A percentile compares a stretch with the other conserved stretches of the same genome.
phyloP scores from a whole-genome alignment of 2,329 filamentous ascomycete species.

The Diaporthe aspalathi region DNA sequence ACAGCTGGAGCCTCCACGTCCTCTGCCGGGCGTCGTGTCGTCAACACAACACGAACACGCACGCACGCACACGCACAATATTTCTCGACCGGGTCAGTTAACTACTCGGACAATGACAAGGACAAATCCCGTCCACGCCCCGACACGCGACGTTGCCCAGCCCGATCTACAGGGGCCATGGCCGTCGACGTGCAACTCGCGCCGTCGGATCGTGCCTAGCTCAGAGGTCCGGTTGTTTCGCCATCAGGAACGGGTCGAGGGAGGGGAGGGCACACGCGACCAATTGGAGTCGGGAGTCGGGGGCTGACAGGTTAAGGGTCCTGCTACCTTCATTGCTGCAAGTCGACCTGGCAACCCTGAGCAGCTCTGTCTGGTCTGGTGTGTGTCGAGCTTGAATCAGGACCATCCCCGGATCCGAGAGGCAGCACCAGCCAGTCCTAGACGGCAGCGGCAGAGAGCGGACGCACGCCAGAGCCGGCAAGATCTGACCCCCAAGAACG shows the following conservation, averaged over 20 bases:
- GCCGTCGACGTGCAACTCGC: constrained; percentile 21
- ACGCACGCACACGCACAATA: neutral
- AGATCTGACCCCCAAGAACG: too few relatives aligned
- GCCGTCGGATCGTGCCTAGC: constrained; percentile 23
- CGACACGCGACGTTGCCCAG: constrained; percentile 1
- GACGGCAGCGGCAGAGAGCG: too few relatives aligned
- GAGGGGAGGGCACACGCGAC: neutral
- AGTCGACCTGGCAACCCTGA: neutral
- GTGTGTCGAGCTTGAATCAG: too few relatives aligned
- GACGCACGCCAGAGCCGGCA: too few relatives aligned
- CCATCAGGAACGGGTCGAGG: neutral
- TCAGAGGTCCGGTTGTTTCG: neutral
- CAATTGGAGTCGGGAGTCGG: neutral
- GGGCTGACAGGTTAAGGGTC: neutral
- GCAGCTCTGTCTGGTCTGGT: too few relatives aligned
- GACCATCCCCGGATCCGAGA: constrained; percentile 13
- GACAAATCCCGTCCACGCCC: neutral
- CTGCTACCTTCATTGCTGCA: neutral
- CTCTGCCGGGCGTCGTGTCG: neutral
- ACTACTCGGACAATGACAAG: neutral
- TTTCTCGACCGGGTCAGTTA: neutral
- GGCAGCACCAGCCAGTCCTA: neutral
- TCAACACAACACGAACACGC: too few relatives aligned
- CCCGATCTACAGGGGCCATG: neutral
- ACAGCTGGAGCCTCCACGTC: constrained; percentile 1